A percentile compares a stretch with the other conserved stretches of the same genome.
phyloP scores from a whole-genome alignment of 2,329 filamentous ascomycete genomes.

The Chrysoporthe deuterocubensis region DNA sequence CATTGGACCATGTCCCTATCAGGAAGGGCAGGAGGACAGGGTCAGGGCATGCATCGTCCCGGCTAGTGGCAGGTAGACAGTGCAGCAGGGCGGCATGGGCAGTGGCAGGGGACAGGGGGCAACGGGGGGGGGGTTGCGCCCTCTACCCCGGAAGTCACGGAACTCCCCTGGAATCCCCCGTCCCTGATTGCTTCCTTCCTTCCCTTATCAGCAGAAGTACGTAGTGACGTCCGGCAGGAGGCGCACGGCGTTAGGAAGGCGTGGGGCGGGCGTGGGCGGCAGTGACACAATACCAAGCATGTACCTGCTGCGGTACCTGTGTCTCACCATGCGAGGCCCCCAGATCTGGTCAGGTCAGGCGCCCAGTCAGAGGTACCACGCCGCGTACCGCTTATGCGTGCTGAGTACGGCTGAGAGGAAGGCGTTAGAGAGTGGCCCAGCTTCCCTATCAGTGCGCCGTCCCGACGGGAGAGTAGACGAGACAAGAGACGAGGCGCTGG shows the following conservation, averaged over 20 bases:
- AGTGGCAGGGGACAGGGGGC: neutral
- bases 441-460: conserved; percentile 10
- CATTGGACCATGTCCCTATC: neutral
- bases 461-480: neutral
- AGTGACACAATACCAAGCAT: neutral
- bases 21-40: conserved; percentile 5
- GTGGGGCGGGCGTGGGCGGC: neutral
- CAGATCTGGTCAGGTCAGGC: no score
- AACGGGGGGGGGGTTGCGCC: no score
- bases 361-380: no score
- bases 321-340: neutral
- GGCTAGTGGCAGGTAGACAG: neutral
- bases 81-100: neutral
- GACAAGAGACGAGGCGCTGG: neutral
- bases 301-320: no score
- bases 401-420: no score
- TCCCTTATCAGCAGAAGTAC: conserved; percentile 14
- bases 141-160: conserved; percentile 2
- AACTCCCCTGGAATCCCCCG: neutral
- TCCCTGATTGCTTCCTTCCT: conserved; percentile 2
- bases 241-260: no score
- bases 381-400: no score
- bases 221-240: neutral
- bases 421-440: neutral
- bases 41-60: neutral